phyloP scores from a whole-genome alignment of 805 yeast species.

The Schwanniomyces vanrijiae region DNA sequence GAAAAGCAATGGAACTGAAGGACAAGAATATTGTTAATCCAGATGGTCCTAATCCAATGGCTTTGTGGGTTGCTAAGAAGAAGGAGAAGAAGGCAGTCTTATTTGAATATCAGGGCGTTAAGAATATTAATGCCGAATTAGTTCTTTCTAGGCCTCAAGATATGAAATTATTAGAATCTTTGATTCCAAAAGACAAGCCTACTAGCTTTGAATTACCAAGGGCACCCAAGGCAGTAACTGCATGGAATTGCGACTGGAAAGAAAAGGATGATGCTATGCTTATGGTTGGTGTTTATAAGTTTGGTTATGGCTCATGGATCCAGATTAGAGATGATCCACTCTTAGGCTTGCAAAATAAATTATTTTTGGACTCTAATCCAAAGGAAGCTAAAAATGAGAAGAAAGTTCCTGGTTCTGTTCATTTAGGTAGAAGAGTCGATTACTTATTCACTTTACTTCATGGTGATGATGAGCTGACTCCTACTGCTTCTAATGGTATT shows the following conservation, averaged over 20 bases:
- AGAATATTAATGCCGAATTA: constrained; percentile 87
- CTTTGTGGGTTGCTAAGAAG: constrained; percentile 61
- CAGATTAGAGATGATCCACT: constrained; percentile 95
- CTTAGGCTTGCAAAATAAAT: constrained; percentile 78
- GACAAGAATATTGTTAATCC: constrained; percentile 36
- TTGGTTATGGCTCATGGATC: constrained; percentile 95
- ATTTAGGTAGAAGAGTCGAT: constrained; percentile 87
- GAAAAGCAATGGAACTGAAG: constrained; percentile 56
- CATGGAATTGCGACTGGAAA: constrained; percentile 90
- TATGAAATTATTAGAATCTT: constrained; percentile 60
- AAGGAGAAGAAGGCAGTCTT: constrained; percentile 87
- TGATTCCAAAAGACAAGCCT: constrained; percentile 56
- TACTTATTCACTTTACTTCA: constrained; percentile 71
- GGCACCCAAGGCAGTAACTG: constrained; percentile 77
- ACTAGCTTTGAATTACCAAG: constrained; percentile 57
- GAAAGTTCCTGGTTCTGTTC: constrained; percentile 89
- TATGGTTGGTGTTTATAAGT: constrained; percentile 81
- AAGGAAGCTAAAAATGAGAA: constrained; percentile 40
- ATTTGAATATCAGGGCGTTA: constrained; percentile 85
- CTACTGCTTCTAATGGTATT: constrained; percentile 5
- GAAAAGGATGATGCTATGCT: constrained; percentile 82
- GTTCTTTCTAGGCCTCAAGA: constrained; percentile 83
- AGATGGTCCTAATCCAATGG: constrained; percentile 47
- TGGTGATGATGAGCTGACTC: constrained; percentile 49
- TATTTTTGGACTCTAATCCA: constrained; percentile 55